A percentile compares a stretch with the other conserved stretches of the same genome.
phyloP scores from a whole-genome alignment of 129 eudicot genomes.

The Artemisia annua region DNA sequence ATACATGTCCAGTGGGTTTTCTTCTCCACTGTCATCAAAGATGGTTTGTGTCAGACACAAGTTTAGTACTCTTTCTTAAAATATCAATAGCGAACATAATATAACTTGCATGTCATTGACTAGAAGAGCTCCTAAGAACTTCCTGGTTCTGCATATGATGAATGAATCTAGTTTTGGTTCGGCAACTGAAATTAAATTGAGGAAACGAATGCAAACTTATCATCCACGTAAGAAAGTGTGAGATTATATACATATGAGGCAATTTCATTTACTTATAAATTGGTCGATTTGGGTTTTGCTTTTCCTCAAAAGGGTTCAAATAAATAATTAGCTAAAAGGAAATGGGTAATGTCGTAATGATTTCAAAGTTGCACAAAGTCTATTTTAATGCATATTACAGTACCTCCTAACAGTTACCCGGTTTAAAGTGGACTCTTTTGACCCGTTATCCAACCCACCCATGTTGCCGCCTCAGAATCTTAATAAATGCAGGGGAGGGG shows the following conservation, averaged over 20 bases:
- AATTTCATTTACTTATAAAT: no score
- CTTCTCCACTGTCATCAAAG: no score
- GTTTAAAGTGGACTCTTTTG: no score
- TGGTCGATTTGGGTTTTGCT: neutral
- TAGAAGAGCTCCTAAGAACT: constrained; percentile 61
- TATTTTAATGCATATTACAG: no score
- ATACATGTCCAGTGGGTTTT: no score
- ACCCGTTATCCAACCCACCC: neutral
- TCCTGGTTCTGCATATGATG: constrained; percentile 48
- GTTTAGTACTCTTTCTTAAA: neutral
- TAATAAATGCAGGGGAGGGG: no score
- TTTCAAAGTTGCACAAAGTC: no score
- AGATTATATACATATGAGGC: neutral
- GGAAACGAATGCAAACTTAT: neutral
- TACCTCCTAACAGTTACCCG: neutral
- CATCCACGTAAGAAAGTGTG: neutral
- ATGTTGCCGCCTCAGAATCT: no score
- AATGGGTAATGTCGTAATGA: no score
- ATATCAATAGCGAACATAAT: neutral
- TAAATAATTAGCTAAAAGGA: no score
- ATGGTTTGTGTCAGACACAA: no score
- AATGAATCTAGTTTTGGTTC: constrained; percentile 58
- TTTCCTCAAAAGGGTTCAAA: neutral
- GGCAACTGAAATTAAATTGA: constrained; percentile 45
- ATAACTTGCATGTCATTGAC: constrained; percentile 79